A percentile compares a stretch with the other conserved stretches of the same genome.
Conservation (phyloP, 768 basidiomycete genomes). For the Leccinum obscurum region DNA sequence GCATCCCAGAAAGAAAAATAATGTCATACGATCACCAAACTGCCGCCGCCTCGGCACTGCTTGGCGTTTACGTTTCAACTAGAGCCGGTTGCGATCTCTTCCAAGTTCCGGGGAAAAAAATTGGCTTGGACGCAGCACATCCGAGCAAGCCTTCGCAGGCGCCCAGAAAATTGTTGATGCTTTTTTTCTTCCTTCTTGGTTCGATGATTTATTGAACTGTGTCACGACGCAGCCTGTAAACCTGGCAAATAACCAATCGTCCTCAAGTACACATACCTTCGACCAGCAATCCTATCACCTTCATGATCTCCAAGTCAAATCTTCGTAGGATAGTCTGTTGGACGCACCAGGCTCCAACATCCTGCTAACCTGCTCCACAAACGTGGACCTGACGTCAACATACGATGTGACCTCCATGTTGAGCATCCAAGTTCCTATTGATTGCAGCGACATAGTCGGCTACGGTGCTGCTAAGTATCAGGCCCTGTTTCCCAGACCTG, state of each 20-base stretch:
- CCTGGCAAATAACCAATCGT: not conserved
- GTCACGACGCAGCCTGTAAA: not conserved
- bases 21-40: conserved; percentile 21
- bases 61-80: not conserved
- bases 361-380: not conserved
- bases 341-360: not conserved
- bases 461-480: not conserved
- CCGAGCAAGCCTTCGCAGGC: too few relatives aligned
- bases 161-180: not conserved
- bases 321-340: not conserved
- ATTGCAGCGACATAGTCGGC: not conserved
- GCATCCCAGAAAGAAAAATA: conserved; percentile 6
- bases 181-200: too few relatives aligned
- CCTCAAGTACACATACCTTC: too few relatives aligned
- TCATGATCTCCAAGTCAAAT: not conserved
- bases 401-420: not conserved
- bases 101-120: too few relatives aligned
- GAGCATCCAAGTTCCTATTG: not conserved
- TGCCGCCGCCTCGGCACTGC: conserved; percentile 7
- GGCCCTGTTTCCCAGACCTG: not conserved
- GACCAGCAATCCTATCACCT: not conserved
- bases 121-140: too few relatives aligned
- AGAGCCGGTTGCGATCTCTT: not conserved
- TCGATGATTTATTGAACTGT: too few relatives aligned
- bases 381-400: not conserved